phyloP scores from a whole-genome alignment of 192 early-diverging fungal genomes.

The Dispira simplex region DNA sequence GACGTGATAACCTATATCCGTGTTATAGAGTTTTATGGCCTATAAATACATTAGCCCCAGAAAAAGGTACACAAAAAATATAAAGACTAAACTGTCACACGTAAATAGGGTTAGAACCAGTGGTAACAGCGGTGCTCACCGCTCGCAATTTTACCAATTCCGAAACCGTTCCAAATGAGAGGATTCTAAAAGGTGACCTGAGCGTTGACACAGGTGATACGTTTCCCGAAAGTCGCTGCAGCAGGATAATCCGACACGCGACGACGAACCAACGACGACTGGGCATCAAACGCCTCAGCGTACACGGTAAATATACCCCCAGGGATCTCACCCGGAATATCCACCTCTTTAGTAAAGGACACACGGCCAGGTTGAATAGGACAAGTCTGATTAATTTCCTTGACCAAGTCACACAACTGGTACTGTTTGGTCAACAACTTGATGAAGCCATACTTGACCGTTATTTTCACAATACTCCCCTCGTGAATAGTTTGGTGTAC shows the following conservation, averaged over 20 bases:
- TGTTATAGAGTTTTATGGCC: too few species aligned
- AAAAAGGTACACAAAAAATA: too few species aligned
- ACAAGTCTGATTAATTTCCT: background rate
- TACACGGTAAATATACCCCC: background rate
- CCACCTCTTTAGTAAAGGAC: background rate
- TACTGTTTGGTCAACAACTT: background rate
- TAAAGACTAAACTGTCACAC: too few species aligned
- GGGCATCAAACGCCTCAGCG: too few species aligned
- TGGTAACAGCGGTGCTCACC: background rate
- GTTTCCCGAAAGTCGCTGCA: too few species aligned
- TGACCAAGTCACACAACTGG: slow-evolving; percentile 4
- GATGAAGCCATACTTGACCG: slow-evolving; percentile 13
- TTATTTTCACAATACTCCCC: slow-evolving; percentile 7
- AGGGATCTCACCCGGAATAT: slow-evolving; percentile 7
- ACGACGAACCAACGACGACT: too few species aligned
- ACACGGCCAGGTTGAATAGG: slow-evolving; percentile 1
- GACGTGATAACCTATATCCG: too few species aligned
- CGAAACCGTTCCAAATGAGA: background rate
- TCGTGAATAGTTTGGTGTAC: background rate
- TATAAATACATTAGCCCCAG: too few species aligned
- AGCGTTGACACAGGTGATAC: too few species aligned
- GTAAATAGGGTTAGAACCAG: too few species aligned
- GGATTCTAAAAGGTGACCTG: background rate
- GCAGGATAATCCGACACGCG: too few species aligned
- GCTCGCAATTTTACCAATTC: background rate